A percentile compares a stretch with the other conserved stretches of the same genome.
phyloP scores from a whole-genome alignment of 2,329 filamentous ascomycete genomes.

The Sordariomycetes sp. region DNA sequence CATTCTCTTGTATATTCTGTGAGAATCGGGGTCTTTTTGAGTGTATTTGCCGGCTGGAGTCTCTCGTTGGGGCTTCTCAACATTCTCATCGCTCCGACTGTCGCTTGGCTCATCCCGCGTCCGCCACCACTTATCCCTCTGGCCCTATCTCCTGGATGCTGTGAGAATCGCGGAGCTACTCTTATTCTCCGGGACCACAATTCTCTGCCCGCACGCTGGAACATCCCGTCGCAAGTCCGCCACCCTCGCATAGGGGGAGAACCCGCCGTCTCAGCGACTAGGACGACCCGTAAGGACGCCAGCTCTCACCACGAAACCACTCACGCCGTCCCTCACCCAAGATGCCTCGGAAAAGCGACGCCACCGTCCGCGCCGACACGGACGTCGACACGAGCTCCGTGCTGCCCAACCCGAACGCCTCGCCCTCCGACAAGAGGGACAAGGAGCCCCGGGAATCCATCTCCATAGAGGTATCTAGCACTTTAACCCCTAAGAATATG shows the following conservation, averaged over 20 bases:
- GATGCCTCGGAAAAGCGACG: conserved; percentile 39
- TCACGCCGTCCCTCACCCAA: not conserved
- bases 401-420: not conserved
- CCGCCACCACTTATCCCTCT: no score
- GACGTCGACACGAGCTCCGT: not conserved
- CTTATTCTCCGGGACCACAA: no score
- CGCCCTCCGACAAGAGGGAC: conserved; percentile 19
- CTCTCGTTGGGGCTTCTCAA: not conserved
- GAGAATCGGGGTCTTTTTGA: not conserved
- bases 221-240: no score
- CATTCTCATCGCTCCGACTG: no score
- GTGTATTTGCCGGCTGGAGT: not conserved
- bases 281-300: not conserved
- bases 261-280: not conserved
- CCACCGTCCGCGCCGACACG: not conserved
- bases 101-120: no score
- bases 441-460: conserved; percentile 20
- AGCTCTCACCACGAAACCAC: not conserved
- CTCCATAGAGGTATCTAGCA: conserved; percentile 40
- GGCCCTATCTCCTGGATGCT: no score
- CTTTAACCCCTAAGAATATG: not conserved
- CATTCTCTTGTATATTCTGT: not conserved
- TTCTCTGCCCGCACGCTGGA: no score
- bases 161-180: no score
- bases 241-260: no score